These are phyloP conservation scores for Boletus coccyginus DNA, from an alignment of 768 basidiomycete genomes.

Conservation along the genomic window DNA sequence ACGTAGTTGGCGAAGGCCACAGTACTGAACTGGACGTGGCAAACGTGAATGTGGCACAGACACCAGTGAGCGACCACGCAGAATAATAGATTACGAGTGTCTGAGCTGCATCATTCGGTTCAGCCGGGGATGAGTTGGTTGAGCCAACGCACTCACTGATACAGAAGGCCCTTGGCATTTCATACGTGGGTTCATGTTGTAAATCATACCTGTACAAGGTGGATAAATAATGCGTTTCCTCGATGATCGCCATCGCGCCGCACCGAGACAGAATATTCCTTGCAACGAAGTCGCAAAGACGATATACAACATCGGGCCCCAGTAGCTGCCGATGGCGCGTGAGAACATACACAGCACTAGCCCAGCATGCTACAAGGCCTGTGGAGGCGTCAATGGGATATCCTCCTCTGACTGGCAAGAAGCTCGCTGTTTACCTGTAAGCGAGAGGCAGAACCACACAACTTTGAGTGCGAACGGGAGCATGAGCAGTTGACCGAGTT, in stretches of 20 bases:
- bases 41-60: conserved; percentile 42
- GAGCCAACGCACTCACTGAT: conserved; percentile 36
- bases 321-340: conserved; percentile 40
- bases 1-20: conserved; percentile 26
- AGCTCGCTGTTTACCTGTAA: conserved; percentile 41
- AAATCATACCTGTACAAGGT: conserved; percentile 50
- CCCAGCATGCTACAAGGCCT: conserved; percentile 55
- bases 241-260: conserved; percentile 4
- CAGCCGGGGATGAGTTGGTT: conserved; percentile 3
- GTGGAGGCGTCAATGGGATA: background rate
- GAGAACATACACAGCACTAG: conserved; percentile 46
- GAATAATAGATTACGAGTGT: conserved; percentile 39
- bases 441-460: conserved; percentile 56
- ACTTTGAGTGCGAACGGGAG: conserved; percentile 55
- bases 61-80: conserved; percentile 44
- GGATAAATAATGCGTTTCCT: background rate
- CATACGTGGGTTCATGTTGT: conserved; percentile 58
- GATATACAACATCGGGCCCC: conserved; percentile 50
- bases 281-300: conserved; percentile 51
- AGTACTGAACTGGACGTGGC: conserved; percentile 48
- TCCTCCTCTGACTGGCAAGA: background rate
- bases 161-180: conserved; percentile 60
- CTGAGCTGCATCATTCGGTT: conserved; percentile 17
- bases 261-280: conserved; percentile 59
- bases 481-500: conserved; percentile 34